These are phyloP conservation scores for Amylocystis lapponica DNA, from an alignment of 768 basidiomycete genomes.

Conservation along the genomic window DNA sequence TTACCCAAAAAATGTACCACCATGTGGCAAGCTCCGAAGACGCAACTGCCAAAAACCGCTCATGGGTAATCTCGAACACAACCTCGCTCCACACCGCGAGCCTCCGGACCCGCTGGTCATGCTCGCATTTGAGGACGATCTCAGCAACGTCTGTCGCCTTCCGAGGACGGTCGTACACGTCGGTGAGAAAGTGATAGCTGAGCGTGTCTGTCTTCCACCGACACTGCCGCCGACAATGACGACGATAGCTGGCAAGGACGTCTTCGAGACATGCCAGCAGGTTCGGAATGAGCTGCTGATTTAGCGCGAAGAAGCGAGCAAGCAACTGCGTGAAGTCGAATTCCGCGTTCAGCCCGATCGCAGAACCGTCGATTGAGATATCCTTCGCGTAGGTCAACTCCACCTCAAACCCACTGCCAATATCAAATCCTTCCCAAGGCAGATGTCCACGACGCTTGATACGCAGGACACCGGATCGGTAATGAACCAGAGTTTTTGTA, in stretches of 20 bases:
- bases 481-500: conserved; percentile 43
- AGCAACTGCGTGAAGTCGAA: conserved; percentile 57
- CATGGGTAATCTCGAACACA: conserved; percentile 45
- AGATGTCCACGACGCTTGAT: conserved; percentile 51
- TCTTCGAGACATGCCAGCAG: conserved; percentile 40
- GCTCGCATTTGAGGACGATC: conserved; percentile 43
- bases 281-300: conserved; percentile 43
- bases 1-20: conserved; percentile 81
- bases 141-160: conserved; percentile 38
- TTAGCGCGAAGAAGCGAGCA: conserved; percentile 57
- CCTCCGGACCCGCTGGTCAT: conserved; percentile 48
- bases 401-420: conserved; percentile 68
- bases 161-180: conserved; percentile 54
- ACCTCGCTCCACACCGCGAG: conserved; percentile 41
- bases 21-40: conserved; percentile 47
- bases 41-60: conserved; percentile 47
- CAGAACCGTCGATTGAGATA: conserved; percentile 41
- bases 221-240: conserved; percentile 41
- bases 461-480: conserved; percentile 40
- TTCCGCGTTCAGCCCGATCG: conserved; percentile 61
- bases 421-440: conserved; percentile 43
- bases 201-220: conserved; percentile 48
- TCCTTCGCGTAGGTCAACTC: conserved; percentile 50
- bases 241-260: conserved; percentile 46
- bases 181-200: conserved; percentile 55